phyloP scores from a whole-genome alignment of 176 grass and related monocot genomes.

The Oryza officinalis region DNA sequence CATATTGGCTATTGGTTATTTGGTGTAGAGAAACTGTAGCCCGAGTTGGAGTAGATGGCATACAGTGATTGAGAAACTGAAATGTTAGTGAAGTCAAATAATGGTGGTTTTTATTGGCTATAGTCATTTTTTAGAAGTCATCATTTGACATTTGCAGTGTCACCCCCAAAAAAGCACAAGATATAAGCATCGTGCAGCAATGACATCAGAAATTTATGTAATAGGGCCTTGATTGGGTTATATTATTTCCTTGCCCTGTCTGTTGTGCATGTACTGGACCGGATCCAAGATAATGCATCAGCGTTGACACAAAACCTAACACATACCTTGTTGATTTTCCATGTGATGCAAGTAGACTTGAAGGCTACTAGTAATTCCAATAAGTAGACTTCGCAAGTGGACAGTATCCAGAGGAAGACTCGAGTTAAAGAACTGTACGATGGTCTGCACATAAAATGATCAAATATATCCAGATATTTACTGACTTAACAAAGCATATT shows the following conservation, averaged over 20 bases:
- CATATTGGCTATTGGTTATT: not conserved
- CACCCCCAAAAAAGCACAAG: not conserved
- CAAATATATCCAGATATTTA: conserved; percentile 25
- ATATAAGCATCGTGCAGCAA: conserved; percentile 7
- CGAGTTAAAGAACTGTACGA: conserved; percentile 82
- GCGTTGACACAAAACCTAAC: conserved; percentile 7
- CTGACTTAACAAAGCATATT: conserved; percentile 14
- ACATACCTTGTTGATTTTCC: conserved; percentile 83
- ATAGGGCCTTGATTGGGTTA: not conserved
- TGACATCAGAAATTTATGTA: not conserved
- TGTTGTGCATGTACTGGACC: not conserved
- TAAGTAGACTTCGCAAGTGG: conserved; percentile 84
- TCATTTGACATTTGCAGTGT: not conserved
- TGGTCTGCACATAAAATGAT: conserved; percentile 56
- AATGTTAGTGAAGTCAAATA: not conserved
- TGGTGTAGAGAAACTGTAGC: not conserved
- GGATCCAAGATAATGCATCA: conserved; percentile 19
- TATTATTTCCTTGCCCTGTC: not conserved
- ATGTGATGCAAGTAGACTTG: conserved; percentile 84
- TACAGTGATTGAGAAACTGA: not conserved
- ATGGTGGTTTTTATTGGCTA: not conserved
- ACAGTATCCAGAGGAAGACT: conserved; percentile 67
- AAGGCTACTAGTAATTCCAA: conserved; percentile 72
- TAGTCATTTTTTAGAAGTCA: not conserved
- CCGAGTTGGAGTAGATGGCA: not conserved